Percentiles rank a stretch among this genome's conserved stretches.
Evolutionary conservation across 768 basidiomycete genomes (phyloP).

Genomic region (Xerocomus potaroensis): DNA sequence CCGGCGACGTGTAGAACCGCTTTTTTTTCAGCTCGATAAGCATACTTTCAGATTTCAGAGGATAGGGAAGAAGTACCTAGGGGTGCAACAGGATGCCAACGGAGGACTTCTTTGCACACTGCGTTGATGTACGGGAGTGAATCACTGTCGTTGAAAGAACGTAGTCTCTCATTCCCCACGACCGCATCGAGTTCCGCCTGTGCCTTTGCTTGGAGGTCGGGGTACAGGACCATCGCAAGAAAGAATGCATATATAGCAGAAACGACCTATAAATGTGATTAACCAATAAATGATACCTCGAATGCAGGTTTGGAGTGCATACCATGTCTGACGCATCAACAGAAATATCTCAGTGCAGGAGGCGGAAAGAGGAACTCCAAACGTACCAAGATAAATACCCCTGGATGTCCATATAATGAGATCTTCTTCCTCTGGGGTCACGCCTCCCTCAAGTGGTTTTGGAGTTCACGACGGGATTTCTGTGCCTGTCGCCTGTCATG

Average conservation of each 20-base stretch:
- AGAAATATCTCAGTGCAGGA: neutral
- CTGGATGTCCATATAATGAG: slow-evolving; percentile 18
- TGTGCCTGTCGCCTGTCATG: slow-evolving; percentile 12
- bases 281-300: slow-evolving; percentile 20
- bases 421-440: slow-evolving; percentile 16
- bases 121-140: slow-evolving; percentile 26
- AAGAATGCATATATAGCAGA: slow-evolving; percentile 20
- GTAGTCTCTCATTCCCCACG: slow-evolving; percentile 19
- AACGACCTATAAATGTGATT: slow-evolving; percentile 4
- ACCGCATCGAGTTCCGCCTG: slow-evolving; percentile 24
- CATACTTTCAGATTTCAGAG: neutral
- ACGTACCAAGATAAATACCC: slow-evolving; percentile 9
- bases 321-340: slow-evolving; percentile 44
- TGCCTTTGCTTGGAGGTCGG: slow-evolving; percentile 23
- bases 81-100: slow-evolving; percentile 21
- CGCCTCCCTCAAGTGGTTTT: slow-evolving; percentile 7
- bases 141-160: slow-evolving; percentile 16
- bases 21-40: slow-evolving; percentile 3
- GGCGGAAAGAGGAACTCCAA: neutral
- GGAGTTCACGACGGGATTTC: slow-evolving; percentile 19
- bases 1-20: slow-evolving; percentile 14
- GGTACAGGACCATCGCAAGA: slow-evolving; percentile 23
- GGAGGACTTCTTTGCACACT: slow-evolving; percentile 21
- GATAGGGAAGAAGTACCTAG: slow-evolving; percentile 29
- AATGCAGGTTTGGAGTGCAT: slow-evolving; percentile 32